These are phyloP conservation scores for Rutstroemia sp. DNA, from an alignment of 2,329 filamentous ascomycete species.

Conservation along the genomic window DNA sequence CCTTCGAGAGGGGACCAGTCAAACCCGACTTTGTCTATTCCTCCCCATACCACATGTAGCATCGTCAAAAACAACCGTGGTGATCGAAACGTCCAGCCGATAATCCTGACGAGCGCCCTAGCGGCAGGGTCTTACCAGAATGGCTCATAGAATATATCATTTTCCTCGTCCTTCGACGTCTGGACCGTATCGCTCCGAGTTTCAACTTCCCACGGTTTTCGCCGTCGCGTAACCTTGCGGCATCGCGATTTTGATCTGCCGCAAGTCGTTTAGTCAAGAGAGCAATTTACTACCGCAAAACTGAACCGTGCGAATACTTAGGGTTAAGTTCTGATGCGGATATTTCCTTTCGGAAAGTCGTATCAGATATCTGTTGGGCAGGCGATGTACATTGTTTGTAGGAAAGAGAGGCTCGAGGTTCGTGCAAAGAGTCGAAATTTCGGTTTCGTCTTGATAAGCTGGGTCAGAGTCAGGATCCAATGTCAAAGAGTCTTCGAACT, in stretches of 20 bases:
- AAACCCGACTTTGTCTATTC: slow-evolving; percentile 36
- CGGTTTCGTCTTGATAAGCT: no score
- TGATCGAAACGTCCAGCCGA: slow-evolving; percentile 59
- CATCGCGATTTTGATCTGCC: slow-evolving; percentile 24
- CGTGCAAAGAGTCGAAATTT: no score
- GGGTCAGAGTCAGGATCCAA: no score
- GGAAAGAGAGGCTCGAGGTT: slow-evolving; percentile 38
- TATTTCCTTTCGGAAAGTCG: slow-evolving; percentile 63
- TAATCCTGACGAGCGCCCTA: slow-evolving; percentile 69
- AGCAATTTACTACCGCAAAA: slow-evolving; percentile 63
- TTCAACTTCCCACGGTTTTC: slow-evolving; percentile 40
- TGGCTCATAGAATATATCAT: slow-evolving; percentile 64
- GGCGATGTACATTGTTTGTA: slow-evolving; percentile 58
- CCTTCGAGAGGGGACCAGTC: slow-evolving; percentile 36
- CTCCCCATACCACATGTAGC: slow-evolving; percentile 31
- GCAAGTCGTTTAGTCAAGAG: slow-evolving; percentile 53
- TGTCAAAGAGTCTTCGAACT: no score
- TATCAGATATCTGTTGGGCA: slow-evolving; percentile 73
- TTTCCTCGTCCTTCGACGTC: slow-evolving; percentile 41
- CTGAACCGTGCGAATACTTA: slow-evolving; percentile 73
- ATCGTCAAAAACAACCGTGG: slow-evolving; percentile 45
- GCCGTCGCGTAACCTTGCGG: slow-evolving; percentile 44
- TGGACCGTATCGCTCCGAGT: slow-evolving; percentile 46
- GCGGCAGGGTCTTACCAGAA: slow-evolving; percentile 64
- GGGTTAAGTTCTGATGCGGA: slow-evolving; percentile 91